Percentiles rank a stretch among this genome's conserved stretches.
These are phyloP conservation scores for Meripilus lineatus DNA, from an alignment of 1,284 basidiomycete species.

Conservation along the genomic window DNA sequence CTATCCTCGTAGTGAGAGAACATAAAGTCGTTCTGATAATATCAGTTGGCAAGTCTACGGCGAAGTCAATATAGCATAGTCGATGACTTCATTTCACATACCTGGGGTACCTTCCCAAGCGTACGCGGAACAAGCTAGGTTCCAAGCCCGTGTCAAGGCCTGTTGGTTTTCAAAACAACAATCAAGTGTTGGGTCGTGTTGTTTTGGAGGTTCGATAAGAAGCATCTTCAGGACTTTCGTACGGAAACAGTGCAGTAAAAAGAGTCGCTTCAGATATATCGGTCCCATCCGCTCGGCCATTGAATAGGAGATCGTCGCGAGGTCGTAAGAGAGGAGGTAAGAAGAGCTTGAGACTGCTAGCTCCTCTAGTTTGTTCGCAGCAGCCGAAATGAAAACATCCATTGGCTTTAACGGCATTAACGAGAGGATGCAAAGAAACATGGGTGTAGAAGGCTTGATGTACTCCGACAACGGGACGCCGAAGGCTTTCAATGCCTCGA, in stretches of 20 bases:
- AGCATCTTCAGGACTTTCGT: constrained; percentile 33
- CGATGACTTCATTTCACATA: too few species aligned
- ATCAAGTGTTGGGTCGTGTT: constrained; percentile 24
- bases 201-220: constrained; percentile 28
- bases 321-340: constrained; percentile 30
- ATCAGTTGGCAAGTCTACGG: too few species aligned
- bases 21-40: too few species aligned
- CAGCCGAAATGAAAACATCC: constrained; percentile 34
- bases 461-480: constrained; percentile 20
- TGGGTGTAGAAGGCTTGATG: constrained; percentile 17
- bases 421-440: constrained; percentile 26
- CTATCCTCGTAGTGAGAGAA: not conserved
- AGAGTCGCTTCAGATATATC: constrained; percentile 36
- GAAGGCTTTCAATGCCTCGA: constrained; percentile 25
- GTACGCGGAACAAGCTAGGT: constrained; percentile 30
- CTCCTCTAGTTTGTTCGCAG: constrained; percentile 25
- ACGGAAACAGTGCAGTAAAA: constrained; percentile 35
- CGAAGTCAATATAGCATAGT: too few species aligned
- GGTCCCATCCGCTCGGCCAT: constrained; percentile 31
- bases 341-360: constrained; percentile 32
- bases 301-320: constrained; percentile 30
- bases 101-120: constrained; percentile 33
- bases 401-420: constrained; percentile 23
- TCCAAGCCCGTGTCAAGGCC: constrained; percentile 30
- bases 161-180: constrained; percentile 27